Base-by-base conservation (phyloP, 1,139 yeast genomes). In the Suhomyces choctaworum region DNA sequence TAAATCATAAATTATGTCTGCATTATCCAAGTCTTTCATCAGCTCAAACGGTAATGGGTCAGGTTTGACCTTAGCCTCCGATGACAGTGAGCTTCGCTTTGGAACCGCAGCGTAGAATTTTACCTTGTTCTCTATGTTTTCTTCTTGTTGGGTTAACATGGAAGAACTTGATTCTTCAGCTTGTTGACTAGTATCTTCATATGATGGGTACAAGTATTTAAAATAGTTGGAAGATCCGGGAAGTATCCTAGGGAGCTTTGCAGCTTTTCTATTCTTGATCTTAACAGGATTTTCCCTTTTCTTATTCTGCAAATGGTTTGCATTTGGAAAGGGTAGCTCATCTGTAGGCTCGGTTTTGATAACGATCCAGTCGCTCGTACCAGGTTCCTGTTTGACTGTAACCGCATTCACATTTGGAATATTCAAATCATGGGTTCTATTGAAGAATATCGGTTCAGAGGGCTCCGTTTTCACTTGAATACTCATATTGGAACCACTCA, bases 1-100 rank as follows among this genome's bases (percentile, higher is more conserved):
- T 20, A 60, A 41, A 32, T 60, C 64, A 25, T 47, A 44, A 4
- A 46, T 45, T 3, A 49, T 36, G 14, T 45, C 46, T 4, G 52
- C 46, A 2, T 39, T 28, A 1, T 40, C 39, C 7, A 43, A 16
- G 11, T 25, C 32, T 17, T 37, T 36, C 16, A 25, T 32, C 29
- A 29, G 31, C 3, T 23, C 26, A 23, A 34, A 36, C 3, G 36
- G 19, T 14, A 30, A 32, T 15, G 29, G 32, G 19, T 39, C 42
- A 5, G 13, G 25, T 19, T 39, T 33, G 3, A 35, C 19, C 8
- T 25, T 25, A 4, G 20, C 7, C 7, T 8, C 8, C 20, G 8
- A 8, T n/a, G n/a, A n/a, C n/a, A n/a, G n/a, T n/a, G n/a, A n/a
- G n/a, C n/a, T n/a, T n/a, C n/a, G n/a, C n/a, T n/a, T n/a, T n/a